Percentiles rank a stretch among this genome's conserved stretches.
Conservation (phyloP, 768 basidiomycete species). For the Trametes maxima region DNA sequence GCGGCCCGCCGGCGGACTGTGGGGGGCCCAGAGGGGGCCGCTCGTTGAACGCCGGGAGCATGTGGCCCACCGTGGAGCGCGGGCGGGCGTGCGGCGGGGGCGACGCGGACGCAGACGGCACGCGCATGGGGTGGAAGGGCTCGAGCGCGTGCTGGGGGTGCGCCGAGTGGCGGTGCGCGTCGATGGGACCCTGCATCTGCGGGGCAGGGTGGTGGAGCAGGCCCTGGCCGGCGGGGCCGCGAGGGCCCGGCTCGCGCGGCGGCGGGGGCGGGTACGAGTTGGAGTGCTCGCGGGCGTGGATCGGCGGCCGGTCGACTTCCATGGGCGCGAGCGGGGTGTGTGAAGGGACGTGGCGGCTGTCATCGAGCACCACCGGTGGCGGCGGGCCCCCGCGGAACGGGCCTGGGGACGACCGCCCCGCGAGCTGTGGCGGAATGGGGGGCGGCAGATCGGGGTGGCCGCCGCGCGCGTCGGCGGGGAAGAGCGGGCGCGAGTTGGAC, state of each 20-base stretch:
- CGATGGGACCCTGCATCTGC: slow-evolving; percentile 49
- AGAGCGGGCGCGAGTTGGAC: slow-evolving; percentile 53
- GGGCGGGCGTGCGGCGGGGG: slow-evolving; percentile 53
- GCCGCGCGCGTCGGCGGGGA: slow-evolving; percentile 70
- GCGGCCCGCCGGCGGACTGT: slow-evolving; percentile 55
- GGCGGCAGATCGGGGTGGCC: slow-evolving; percentile 44
- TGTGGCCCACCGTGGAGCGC: slow-evolving; percentile 46
- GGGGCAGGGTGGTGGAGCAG: slow-evolving; percentile 72
- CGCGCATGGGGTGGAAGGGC: slow-evolving; percentile 54
- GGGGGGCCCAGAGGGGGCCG: slow-evolving; percentile 47
- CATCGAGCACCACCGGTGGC: slow-evolving; percentile 79
- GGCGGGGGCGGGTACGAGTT: slow-evolving; percentile 35
- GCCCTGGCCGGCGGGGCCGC: slow-evolving; percentile 58
- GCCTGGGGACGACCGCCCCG: slow-evolving; percentile 52
- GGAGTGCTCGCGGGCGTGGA: slow-evolving; percentile 58
- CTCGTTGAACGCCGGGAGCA: slow-evolving; percentile 31
- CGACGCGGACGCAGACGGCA: slow-evolving; percentile 61
- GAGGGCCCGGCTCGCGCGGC: slow-evolving; percentile 45
- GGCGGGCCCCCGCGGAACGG: slow-evolving; percentile 86
- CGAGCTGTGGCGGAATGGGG: slow-evolving; percentile 55
- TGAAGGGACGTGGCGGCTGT: slow-evolving; percentile 62
- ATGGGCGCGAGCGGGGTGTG: slow-evolving; percentile 81
- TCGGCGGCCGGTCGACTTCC: slow-evolving; percentile 45
- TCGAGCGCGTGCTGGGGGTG: slow-evolving; percentile 55
- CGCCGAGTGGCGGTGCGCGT: slow-evolving; percentile 49